Base-by-base conservation (phyloP, 805 yeast species). In the Sugiyamaella valdiviana region DNA sequence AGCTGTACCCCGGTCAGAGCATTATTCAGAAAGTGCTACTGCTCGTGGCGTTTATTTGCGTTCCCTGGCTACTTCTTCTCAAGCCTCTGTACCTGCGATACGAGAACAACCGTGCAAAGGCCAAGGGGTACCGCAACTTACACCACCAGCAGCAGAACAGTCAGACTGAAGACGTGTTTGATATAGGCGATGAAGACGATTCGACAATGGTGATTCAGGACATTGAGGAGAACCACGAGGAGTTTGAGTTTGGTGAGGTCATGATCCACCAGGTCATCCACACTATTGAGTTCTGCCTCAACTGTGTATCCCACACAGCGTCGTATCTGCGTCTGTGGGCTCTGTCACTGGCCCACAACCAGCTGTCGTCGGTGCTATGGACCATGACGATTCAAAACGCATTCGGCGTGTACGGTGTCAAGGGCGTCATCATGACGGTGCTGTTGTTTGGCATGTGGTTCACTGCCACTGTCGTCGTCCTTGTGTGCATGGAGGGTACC, bases 401-500 rank as follows among this genome's bases (percentile, higher is more conserved):
- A 0, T 91, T 93, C 65, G 79, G 79, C 1, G 70, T 75, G 15
- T 74, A 83, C 1, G 93, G 91, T 4, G 57, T 67, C 3, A 60
- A 71, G 10, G 95, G 96, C 14, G 82, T 87, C 1, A 56, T 81
- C 20, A 79, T 76, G 72, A 80, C 86, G 1, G 90, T 90, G 24
- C 59, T 80, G 15, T 69, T 93, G 59, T 93, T 93, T 66, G 96
- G 84, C 14, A 82, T 91, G 85, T 93, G 99, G 99, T 89, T 93
- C 65, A 80, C 80, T 2, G 74, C 93, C 52, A 90, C 99, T 0
- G 91, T 90, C 20, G 83, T 88, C 60, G 90, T 93, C 57, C 76
- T 93, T 62, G 99, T 93, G 16, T 73, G 86, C 51, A 93, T 93
- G 99, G 99, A 93, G 69, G 99, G 99, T 50, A 93, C 99, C 0